Conservation (phyloP, 192 early-diverging fungal species). For the Geranomyces variabilis region DNA sequence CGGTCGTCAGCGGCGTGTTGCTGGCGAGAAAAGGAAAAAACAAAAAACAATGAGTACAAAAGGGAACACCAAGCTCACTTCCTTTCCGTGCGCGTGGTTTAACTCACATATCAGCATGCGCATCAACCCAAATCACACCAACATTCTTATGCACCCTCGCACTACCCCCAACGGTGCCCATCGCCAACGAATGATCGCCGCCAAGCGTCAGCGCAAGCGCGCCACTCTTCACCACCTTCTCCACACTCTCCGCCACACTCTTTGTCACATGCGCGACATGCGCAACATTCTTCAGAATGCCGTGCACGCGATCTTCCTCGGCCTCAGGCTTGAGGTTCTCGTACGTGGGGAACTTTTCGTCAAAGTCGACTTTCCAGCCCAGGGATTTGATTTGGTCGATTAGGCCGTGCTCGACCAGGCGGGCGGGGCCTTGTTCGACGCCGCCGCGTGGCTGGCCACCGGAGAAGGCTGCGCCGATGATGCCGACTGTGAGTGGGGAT, state of each 20-base stretch:
- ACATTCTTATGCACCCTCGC: slow-evolving; percentile 75
- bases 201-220: slow-evolving; percentile 90
- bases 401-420: slow-evolving; percentile 82
- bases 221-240: slow-evolving; percentile 62
- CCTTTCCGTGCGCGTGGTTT: neutral
- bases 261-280: slow-evolving; percentile 81
- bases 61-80: neutral
- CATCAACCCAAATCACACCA: slow-evolving; percentile 94
- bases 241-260: slow-evolving; percentile 66
- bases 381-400: slow-evolving; percentile 80
- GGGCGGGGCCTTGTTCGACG: slow-evolving; percentile 85
- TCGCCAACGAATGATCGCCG: slow-evolving; percentile 93
- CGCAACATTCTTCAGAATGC: slow-evolving; percentile 82
- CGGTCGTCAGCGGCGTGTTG: slow-evolving; percentile 88
- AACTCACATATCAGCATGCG: slow-evolving; percentile 67
- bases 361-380: slow-evolving; percentile 74
- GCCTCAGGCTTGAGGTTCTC: slow-evolving; percentile 64
- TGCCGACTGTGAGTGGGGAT: slow-evolving; percentile 62
- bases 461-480: slow-evolving; percentile 72
- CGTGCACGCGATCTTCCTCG: slow-evolving; percentile 75
- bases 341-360: slow-evolving; percentile 73
- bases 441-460: slow-evolving; percentile 76
- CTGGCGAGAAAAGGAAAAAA: slow-evolving; percentile 51
- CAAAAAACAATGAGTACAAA: neutral
- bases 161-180: slow-evolving; percentile 85